Evolutionary conservation across 2,329 filamentous ascomycete species (phyloP).

Genomic region (Sarocladium kiliense): DNA sequence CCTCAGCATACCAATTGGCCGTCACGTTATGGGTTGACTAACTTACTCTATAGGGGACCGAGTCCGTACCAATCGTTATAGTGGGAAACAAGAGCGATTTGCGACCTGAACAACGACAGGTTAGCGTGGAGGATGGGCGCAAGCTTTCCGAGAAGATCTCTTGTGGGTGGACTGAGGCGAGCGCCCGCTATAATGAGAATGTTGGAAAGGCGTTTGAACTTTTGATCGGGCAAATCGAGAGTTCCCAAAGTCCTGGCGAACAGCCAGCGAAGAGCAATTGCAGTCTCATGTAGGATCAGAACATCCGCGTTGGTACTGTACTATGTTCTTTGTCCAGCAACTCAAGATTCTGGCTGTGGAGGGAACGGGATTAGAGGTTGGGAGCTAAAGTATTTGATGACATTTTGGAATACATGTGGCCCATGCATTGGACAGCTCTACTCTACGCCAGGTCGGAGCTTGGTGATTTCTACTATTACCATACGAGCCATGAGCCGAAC

Average conservation of each 20-base stretch:
- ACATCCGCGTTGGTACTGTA: background rate
- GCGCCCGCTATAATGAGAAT: constrained; percentile 90
- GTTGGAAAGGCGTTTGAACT: constrained; percentile 89
- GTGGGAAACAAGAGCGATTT: constrained; percentile 98
- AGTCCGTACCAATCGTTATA: constrained; percentile 87
- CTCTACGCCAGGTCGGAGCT: no score
- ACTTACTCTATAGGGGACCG: constrained; percentile 66
- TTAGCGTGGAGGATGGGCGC: constrained; percentile 78
- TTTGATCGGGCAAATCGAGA: constrained; percentile 92
- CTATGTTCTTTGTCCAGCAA: no score
- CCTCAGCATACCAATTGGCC: no score
- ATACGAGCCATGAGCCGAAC: no score
- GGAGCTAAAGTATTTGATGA: no score
- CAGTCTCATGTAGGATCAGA: constrained; percentile 63
- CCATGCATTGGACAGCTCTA: no score
- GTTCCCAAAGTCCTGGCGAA: constrained; percentile 84
- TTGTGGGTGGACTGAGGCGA: constrained; percentile 93
- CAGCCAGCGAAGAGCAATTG: constrained; percentile 79
- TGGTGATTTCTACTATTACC: no score
- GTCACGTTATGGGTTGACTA: no score
- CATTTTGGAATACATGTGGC: no score
- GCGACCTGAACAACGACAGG: constrained; percentile 86
- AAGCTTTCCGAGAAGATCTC: constrained; percentile 80
- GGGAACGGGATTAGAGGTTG: no score
- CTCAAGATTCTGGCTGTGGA: no score